Evolutionary conservation across 176 grass and related monocot species (phyloP).

Genomic region (Bromus sterilis): DNA sequence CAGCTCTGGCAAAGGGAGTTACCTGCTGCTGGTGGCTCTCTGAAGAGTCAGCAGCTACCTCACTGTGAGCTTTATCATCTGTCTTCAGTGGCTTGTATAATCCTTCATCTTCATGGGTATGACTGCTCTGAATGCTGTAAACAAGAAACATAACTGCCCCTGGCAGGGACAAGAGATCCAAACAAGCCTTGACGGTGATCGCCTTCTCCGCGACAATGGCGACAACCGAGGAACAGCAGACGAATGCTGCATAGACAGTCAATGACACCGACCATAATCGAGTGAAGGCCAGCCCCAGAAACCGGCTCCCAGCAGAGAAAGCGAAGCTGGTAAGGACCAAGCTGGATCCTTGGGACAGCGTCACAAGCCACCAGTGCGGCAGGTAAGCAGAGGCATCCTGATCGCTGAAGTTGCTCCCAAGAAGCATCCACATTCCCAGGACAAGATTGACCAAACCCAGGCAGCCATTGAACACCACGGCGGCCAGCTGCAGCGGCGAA

Average conservation of each 20-base stretch:
- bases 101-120: slow-evolving; percentile 21
- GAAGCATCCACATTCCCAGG: slow-evolving; percentile 46
- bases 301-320: slow-evolving; percentile 4
- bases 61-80: neutral
- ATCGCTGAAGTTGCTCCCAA: neutral
- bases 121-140: slow-evolving; percentile 12
- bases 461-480: slow-evolving; percentile 14
- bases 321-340: slow-evolving; percentile 19
- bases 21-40: neutral
- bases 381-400: neutral
- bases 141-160: slow-evolving; percentile 35
- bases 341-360: slow-evolving; percentile 35
- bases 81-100: slow-evolving; percentile 46
- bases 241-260: slow-evolving; percentile 23
- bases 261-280: slow-evolving; percentile 22
- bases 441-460: slow-evolving; percentile 47
- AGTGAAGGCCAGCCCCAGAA: slow-evolving; percentile 17
- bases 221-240: slow-evolving; percentile 36
- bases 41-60: neutral
- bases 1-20: slow-evolving; percentile 56
- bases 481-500: slow-evolving; percentile 14
- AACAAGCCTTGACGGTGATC: slow-evolving; percentile 15
- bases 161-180: slow-evolving; percentile 51
- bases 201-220: slow-evolving; percentile 27
- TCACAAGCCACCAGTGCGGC: slow-evolving; percentile 39